These are phyloP conservation scores for Daldinia grandis DNA, from an alignment of 495 filamentous ascomycete genomes.

Conservation along the genomic window DNA sequence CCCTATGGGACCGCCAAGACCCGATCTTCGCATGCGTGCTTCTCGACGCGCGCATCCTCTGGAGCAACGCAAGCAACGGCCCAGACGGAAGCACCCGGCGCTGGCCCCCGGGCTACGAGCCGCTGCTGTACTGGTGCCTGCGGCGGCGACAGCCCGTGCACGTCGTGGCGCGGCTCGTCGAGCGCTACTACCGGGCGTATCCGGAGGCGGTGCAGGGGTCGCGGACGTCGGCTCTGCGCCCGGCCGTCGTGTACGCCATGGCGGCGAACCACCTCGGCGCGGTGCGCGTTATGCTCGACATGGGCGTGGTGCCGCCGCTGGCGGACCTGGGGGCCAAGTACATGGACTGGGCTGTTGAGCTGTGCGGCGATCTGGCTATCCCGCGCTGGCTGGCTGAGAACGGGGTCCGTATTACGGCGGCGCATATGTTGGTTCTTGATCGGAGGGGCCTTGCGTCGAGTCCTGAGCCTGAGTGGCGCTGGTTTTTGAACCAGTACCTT, in stretches of 20 bases:
- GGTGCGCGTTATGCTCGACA: neutral
- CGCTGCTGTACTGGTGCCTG: slow-evolving; percentile 4
- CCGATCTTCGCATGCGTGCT: neutral
- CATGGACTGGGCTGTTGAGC: neutral
- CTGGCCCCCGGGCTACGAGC: neutral
- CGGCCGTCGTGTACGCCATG: neutral
- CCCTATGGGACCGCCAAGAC: neutral
- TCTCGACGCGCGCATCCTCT: neutral
- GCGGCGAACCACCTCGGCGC: neutral
- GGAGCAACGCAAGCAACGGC: neutral
- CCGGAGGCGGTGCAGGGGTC: neutral
- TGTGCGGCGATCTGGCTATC: neutral
- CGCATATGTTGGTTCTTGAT: neutral
- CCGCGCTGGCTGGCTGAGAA: neutral
- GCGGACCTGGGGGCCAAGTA: neutral
- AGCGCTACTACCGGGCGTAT: neutral
- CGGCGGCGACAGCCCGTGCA: neutral
- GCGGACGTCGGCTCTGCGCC: neutral
- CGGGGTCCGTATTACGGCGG: neutral
- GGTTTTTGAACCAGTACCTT: no score
- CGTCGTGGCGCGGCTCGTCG: neutral
- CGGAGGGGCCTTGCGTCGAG: neutral
- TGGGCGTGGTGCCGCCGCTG: neutral
- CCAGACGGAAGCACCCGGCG: neutral
- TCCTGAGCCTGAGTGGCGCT: no score